Conservation (phyloP, 2,329 filamentous ascomycete genomes). For the Paecilomyces sp. region DNA sequence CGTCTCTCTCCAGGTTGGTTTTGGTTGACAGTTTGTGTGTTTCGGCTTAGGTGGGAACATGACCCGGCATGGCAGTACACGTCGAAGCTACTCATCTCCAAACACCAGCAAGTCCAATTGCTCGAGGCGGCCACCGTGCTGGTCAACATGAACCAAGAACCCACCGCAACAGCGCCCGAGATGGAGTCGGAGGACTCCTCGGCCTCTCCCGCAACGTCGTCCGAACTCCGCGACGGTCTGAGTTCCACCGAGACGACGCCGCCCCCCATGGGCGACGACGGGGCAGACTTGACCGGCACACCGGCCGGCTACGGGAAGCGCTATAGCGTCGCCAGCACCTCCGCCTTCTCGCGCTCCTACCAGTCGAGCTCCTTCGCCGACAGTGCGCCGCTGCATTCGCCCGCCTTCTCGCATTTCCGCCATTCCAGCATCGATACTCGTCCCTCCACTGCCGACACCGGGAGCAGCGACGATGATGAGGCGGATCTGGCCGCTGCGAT, state of each 20-base stretch:
- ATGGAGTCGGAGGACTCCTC: constrained; percentile 76
- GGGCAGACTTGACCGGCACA: constrained; percentile 27
- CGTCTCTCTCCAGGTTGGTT: constrained; percentile 24
- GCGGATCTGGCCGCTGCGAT: constrained; percentile 84
- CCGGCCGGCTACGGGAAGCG: constrained; percentile 49
- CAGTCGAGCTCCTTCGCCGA: constrained; percentile 58
- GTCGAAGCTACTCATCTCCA: constrained; percentile 95
- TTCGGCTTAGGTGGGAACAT: constrained; percentile 82
- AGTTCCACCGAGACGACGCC: constrained; percentile 92
- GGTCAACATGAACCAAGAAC: constrained; percentile 74
- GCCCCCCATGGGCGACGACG: constrained; percentile 66
- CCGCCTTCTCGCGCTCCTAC: constrained; percentile 67
- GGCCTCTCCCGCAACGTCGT: constrained; percentile 73
- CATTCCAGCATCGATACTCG: constrained; percentile 70
- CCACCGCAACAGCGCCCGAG: constrained; percentile 56
- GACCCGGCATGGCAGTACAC: constrained; percentile 96
- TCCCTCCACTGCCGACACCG: constrained; percentile 71
- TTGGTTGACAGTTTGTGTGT: constrained; percentile 34
- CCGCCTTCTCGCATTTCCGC: constrained; percentile 53
- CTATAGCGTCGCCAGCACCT: constrained; percentile 41
- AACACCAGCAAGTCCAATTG: constrained; percentile 97
- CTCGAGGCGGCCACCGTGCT: constrained; percentile 95
- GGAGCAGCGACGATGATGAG: constrained; percentile 71
- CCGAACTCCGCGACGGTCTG: constrained; percentile 62
- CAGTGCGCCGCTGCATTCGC: constrained; percentile 43